Base-by-base conservation (phyloP, 352 stramenopile genomes). In the Phytophthora capsici region DNA sequence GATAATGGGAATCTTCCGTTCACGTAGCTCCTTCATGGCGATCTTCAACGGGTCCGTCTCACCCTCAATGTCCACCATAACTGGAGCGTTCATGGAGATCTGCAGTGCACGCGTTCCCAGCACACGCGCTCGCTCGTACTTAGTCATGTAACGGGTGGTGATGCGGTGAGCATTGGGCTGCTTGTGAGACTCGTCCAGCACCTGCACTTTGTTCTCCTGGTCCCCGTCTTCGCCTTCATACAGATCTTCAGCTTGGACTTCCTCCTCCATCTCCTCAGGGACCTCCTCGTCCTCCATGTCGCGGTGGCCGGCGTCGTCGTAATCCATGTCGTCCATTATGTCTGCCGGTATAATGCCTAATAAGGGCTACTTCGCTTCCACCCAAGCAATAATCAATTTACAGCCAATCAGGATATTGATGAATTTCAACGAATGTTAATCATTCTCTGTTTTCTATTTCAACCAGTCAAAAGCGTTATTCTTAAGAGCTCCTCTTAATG, bases 1-100 rank as follows among this genome's bases (percentile, higher is more conserved):
- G 75, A 99, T 99, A 73, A 99, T 99, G 30, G 97, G 98, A 78
- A 99, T 99, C 83, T 99, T 99, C 75, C 97, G 86, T 73, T 99
- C 97, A 46, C 95, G 89, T 25, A 99, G 88, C 85, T 99, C 98
- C 81, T 99, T 99, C 88, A 99, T 98, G 20, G 98, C 98, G 77
- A 99, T 99, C 78, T 99, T 98, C 48, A 99, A 85, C 41, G 98
- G 97, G 82, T 99, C 98, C 43, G 98, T 99, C 86, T 99, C 97
- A 60, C 96, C 96, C 60, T 98, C 94, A 74, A 99, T 93, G 78
- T 98, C 83, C 46, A 96, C 95, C 93, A 98, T 98, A 43, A 98
- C 92, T 0, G 95, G 95, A 20, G 95, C 95, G 65, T 98, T 98
- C 95, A 98, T 98, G 58, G 90, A 99, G 72, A 99, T 99, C 85